Evolutionary conservation across 148 eudicot genomes (phyloP).

Genomic region (Fallopia convolvulus): DNA sequence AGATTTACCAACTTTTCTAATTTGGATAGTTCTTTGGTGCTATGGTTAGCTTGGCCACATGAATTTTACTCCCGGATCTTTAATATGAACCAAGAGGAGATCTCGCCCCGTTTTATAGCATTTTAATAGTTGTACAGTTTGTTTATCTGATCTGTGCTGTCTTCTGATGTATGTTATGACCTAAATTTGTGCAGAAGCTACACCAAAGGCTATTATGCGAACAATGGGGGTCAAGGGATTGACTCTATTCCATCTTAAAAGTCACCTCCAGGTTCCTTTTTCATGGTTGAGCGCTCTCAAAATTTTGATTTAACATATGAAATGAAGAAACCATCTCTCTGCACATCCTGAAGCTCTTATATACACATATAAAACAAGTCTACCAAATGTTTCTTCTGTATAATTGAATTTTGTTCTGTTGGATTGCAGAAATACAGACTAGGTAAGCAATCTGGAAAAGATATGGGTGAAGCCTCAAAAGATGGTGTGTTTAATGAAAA

Average conservation of each 20-base stretch:
- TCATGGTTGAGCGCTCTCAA: neutral
- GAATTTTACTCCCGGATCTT: neutral
- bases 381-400: neutral
- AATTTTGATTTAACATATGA: neutral
- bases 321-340: neutral
- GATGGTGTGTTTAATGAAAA: constrained; percentile 55
- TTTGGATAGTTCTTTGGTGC: neutral
- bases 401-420: constrained; percentile 16
- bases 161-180: constrained; percentile 13
- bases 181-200: constrained; percentile 46
- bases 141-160: neutral
- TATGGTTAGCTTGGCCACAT: neutral
- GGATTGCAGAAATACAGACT: constrained; percentile 70
- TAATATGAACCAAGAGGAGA: neutral
- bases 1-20: neutral
- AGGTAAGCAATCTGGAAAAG: constrained; percentile 86
- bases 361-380: neutral
- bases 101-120: neutral
- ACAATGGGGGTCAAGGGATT: constrained; percentile 87
- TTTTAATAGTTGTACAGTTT: neutral
- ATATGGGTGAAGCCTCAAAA: constrained; percentile 58
- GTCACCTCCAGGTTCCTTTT: constrained; percentile 60
- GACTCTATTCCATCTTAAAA: constrained; percentile 79
- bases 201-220: constrained; percentile 77
- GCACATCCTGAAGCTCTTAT: neutral